Conservation (phyloP, 148 eudicot genomes). For the Pharnaceum exiguum region DNA sequence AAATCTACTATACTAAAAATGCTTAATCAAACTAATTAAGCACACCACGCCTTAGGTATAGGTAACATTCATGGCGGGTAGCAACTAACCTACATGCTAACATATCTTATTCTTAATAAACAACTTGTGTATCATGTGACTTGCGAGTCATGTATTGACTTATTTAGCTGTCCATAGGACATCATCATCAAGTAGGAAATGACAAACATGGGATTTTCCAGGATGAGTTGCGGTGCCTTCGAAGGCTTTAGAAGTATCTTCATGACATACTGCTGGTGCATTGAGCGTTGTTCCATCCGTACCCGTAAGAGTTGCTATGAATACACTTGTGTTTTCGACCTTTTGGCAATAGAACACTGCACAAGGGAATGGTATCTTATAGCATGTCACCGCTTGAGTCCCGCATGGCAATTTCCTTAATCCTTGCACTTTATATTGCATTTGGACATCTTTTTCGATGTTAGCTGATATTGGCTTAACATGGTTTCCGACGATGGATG, state of each 20-base stretch:
- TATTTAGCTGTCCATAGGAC: constrained; percentile 2
- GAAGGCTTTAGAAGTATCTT: neutral
- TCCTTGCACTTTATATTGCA: neutral
- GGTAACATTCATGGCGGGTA: neutral
- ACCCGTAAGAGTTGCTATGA: neutral
- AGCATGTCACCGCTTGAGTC: neutral
- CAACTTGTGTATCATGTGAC: no score
- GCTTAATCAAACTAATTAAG: neutral
- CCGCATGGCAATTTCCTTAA: neutral
- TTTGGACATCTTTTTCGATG: neutral
- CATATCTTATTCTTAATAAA: no score
- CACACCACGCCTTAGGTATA: constrained; percentile 8
- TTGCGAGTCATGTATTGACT: no score
- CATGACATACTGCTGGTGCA: neutral
- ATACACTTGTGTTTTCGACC: neutral
- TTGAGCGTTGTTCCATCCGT: neutral
- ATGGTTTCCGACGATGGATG: neutral
- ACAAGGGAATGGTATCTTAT: constrained; percentile 2
- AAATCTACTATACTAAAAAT: neutral
- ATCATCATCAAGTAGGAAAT: neutral
- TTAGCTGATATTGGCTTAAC: constrained; percentile 1
- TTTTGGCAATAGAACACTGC: constrained; percentile 6
- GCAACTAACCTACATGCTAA: neutral
- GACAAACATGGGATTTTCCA: neutral
- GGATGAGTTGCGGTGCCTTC: neutral